Percentiles rank a stretch among this genome's conserved stretches.
These are phyloP conservation scores for Aspergillus sp. DNA, from an alignment of 2,329 filamentous ascomycete species.

Conservation along the genomic window DNA sequence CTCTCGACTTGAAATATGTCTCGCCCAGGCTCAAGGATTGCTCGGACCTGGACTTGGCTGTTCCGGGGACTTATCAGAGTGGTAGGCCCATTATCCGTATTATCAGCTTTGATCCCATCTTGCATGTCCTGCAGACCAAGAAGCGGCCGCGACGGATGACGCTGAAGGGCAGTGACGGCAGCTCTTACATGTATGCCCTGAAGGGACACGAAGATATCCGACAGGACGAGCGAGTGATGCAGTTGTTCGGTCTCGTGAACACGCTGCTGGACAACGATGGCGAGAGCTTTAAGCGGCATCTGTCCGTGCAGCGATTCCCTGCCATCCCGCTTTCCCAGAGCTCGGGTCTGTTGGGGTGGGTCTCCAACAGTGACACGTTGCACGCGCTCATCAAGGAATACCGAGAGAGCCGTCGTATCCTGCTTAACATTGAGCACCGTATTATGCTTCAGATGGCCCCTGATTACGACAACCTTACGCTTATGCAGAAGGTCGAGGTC, in stretches of 20 bases:
- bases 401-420: constrained; percentile 89
- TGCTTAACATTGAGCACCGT: constrained; percentile 97
- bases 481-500: constrained; percentile 99
- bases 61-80: constrained; percentile 90
- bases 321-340: constrained; percentile 96
- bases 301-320: constrained; percentile 91
- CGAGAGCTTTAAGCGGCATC: constrained; percentile 92
- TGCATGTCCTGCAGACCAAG: constrained; percentile 92
- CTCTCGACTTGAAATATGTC: constrained; percentile 89
- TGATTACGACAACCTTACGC: constrained; percentile 93
- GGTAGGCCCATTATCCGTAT: constrained; percentile 74
- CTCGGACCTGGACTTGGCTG: constrained; percentile 78
- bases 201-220: constrained; percentile 99
- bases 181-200: constrained; percentile 76
- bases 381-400: constrained; percentile 97
- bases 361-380: constrained; percentile 93
- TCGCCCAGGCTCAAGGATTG: constrained; percentile 86
- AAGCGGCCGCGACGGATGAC: constrained; percentile 87
- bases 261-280: constrained; percentile 88
- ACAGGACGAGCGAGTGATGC: constrained; percentile 98
- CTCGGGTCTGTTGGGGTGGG: constrained; percentile 91
- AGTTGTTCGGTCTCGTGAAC: constrained; percentile 95
- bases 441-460: constrained; percentile 99
- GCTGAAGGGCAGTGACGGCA: constrained; percentile 80
- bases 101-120: constrained; percentile 78